Percentiles rank a stretch among this genome's conserved stretches.
Evolutionary conservation across 1,284 basidiomycete species (phyloP).

Genomic region (Leccinum pachyderme): DNA sequence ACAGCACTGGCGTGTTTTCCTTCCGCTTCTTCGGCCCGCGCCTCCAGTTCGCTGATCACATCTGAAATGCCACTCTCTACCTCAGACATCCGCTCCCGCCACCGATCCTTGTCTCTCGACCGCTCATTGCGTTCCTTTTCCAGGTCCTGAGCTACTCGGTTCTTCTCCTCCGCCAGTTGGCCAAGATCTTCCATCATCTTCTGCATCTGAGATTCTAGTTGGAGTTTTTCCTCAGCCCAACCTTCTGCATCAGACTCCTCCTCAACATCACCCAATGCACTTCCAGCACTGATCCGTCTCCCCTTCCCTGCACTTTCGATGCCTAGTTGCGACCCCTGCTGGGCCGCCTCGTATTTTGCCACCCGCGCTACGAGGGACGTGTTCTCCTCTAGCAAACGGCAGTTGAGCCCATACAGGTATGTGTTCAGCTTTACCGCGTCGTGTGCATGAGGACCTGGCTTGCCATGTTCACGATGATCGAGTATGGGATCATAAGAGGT

Average conservation of each 20-base stretch:
- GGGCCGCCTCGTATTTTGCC: conserved; percentile 42
- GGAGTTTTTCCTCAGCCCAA: conserved; percentile 63
- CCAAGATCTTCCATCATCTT: conserved; percentile 48
- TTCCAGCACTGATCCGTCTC: conserved; percentile 50
- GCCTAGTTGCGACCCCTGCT: conserved; percentile 23
- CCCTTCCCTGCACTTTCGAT: conserved; percentile 26
- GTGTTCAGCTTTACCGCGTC: conserved; percentile 79
- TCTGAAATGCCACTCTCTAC: conserved; percentile 64
- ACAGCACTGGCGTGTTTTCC: conserved; percentile 40
- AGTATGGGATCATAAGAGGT: conserved; percentile 80
- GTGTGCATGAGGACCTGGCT: conserved; percentile 57
- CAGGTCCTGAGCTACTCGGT: conserved; percentile 39
- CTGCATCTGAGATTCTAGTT: conserved; percentile 47
- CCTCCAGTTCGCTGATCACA: conserved; percentile 65
- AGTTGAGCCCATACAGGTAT: conserved; percentile 79
- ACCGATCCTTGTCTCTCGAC: conserved; percentile 59
- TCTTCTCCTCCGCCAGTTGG: conserved; percentile 39
- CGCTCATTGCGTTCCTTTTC: conserved; percentile 56
- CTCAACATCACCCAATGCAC: conserved; percentile 53
- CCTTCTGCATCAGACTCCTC: conserved; percentile 58
- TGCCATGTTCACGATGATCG: conserved; percentile 63
- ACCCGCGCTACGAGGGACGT: conserved; percentile 53
- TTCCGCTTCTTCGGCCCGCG: conserved; percentile 51
- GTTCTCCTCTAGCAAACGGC: conserved; percentile 80
- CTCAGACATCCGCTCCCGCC: conserved; percentile 65